Conservation (phyloP, 2,329 filamentous ascomycete species). For the Colletotrichum lindemuthianum region DNA sequence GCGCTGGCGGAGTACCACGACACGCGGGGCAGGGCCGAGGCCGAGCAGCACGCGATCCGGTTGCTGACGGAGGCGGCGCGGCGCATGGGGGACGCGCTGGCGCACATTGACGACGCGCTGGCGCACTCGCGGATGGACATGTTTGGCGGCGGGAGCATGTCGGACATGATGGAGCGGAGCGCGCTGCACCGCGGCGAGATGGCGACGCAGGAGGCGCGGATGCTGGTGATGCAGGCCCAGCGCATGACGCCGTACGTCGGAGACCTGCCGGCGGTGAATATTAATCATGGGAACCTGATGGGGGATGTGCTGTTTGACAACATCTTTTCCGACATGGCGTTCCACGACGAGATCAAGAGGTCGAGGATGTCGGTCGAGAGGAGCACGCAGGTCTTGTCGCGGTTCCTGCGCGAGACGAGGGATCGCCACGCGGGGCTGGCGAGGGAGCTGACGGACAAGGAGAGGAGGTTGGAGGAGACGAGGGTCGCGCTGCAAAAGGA, state of each 20-base stretch:
- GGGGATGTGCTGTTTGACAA: conserved; percentile 66
- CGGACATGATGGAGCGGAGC: conserved; percentile 64
- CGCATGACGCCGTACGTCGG: conserved; percentile 50
- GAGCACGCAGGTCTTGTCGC: conserved; percentile 48
- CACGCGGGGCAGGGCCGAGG: conserved; percentile 47
- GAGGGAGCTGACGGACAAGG: conserved; percentile 44
- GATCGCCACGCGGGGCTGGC: conserved; percentile 43
- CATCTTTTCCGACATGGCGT: conserved; percentile 61
- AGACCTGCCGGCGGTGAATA: conserved; percentile 51
- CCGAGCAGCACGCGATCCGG: conserved; percentile 52
- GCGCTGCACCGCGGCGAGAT: conserved; percentile 59
- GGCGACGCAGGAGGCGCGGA: conserved; percentile 51
- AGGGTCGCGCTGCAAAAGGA: conserved; percentile 54
- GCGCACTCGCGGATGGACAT: conserved; percentile 56
- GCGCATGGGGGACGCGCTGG: conserved; percentile 47
- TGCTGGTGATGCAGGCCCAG: conserved; percentile 52
- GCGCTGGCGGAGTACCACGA: conserved; percentile 51
- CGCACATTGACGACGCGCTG: conserved; percentile 54
- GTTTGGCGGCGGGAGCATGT: conserved; percentile 58
- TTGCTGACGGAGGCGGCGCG: conserved; percentile 52
- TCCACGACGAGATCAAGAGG: conserved; percentile 61
- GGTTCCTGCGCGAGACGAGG: conserved; percentile 44
- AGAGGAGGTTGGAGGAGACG: conserved; percentile 45
- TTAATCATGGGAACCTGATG: conserved; percentile 58
- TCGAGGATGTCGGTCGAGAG: conserved; percentile 49